phyloP scores from a whole-genome alignment of 1,284 basidiomycete genomes.

The Trametes polyzona region DNA sequence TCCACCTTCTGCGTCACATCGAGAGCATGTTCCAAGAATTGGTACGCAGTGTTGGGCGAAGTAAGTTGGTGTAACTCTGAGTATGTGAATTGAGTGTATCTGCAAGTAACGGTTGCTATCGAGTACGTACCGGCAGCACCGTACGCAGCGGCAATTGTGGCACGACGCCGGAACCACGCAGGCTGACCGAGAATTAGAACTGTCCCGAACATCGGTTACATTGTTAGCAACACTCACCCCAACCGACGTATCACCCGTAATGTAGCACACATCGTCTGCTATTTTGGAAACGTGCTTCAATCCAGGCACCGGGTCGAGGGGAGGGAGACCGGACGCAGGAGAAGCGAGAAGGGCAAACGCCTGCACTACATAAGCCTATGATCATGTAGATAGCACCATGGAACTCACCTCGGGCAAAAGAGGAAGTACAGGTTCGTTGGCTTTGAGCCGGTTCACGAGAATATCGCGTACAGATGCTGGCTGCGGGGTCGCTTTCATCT shows the following conservation, averaged over 20 bases:
- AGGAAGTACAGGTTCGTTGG: constrained; percentile 65
- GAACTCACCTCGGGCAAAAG: constrained; percentile 65
- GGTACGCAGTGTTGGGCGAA: constrained; percentile 64
- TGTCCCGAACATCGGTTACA: too few species aligned
- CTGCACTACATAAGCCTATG: constrained; percentile 44
- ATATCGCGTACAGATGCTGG: constrained; percentile 44
- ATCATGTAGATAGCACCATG: background rate
- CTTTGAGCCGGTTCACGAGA: constrained; percentile 55
- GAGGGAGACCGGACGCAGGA: constrained; percentile 49
- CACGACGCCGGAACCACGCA: constrained; percentile 69
- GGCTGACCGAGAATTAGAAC: constrained; percentile 43
- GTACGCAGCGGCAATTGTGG: constrained; percentile 65
- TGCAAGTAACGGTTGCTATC: background rate
- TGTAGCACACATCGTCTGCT: constrained; percentile 70
- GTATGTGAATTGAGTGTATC: background rate
- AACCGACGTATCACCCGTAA: constrained; percentile 52
- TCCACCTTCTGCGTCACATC: constrained; percentile 48
- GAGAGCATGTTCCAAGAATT: constrained; percentile 68
- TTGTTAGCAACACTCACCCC: constrained; percentile 48
- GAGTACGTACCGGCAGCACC: constrained; percentile 56
- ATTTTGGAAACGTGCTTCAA: constrained; percentile 60
- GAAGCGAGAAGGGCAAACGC: constrained; percentile 67
- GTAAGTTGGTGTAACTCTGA: constrained; percentile 75
- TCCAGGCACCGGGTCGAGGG: constrained; percentile 61
- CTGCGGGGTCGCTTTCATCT: constrained; percentile 45